Conservation (phyloP, 1,284 basidiomycete species). For the Trichosporon faecale region DNA sequence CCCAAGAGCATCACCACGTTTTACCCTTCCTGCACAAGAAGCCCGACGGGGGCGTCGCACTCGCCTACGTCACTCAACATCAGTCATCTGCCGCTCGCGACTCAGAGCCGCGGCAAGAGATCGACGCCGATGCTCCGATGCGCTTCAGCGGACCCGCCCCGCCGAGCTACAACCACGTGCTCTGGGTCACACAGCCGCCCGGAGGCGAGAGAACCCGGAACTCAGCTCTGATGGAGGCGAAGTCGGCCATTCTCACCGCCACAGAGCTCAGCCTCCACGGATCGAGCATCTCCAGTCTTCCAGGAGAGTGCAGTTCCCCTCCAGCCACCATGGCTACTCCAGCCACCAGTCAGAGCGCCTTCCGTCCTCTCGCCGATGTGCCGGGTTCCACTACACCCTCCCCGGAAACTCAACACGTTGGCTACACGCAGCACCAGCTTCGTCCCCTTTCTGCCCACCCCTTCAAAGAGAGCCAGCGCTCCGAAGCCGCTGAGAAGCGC, state of each 20-base stretch:
- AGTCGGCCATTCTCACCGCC: neutral
- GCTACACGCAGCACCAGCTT: no score
- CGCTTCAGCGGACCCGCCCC: neutral
- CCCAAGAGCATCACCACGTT: neutral
- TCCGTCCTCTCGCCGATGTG: no score
- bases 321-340: no score
- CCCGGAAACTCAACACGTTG: no score
- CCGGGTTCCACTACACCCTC: no score
- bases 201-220: neutral
- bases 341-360: no score
- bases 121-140: neutral
- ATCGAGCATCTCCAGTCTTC: neutral
- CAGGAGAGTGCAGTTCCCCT: no score
- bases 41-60: neutral
- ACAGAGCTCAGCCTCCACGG: neutral
- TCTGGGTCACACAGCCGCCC: neutral
- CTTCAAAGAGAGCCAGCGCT: no score
- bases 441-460: no score
- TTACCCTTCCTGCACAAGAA: neutral
- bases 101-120: neutral
- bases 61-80: neutral
- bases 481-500: no score
- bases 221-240: neutral
- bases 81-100: neutral
- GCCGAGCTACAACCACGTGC: neutral